A percentile compares a stretch with the other conserved stretches of the same genome.
These are phyloP conservation scores for Hypoxylon rubiginosum DNA, from an alignment of 2,329 filamentous ascomycete genomes.

Conservation along the genomic window DNA sequence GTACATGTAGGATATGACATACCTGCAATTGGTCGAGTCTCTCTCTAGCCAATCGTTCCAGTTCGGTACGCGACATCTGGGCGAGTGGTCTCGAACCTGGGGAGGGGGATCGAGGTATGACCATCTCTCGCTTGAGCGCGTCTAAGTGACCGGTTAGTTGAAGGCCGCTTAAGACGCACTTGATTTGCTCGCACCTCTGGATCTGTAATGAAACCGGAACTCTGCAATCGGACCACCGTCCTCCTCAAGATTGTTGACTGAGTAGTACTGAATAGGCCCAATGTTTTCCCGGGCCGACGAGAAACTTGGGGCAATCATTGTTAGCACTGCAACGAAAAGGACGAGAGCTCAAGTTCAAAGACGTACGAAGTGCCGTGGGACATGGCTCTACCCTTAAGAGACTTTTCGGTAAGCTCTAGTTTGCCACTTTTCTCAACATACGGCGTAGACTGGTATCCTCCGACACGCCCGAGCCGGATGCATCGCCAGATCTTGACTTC, in stretches of 20 bases:
- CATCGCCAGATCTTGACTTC: slow-evolving; percentile 39
- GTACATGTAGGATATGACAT: slow-evolving; percentile 8
- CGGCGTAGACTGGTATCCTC: no score
- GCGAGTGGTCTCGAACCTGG: slow-evolving; percentile 29
- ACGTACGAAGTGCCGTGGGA: slow-evolving; percentile 52
- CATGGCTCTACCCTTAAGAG: slow-evolving; percentile 52
- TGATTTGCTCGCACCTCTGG: slow-evolving; percentile 43
- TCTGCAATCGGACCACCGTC: slow-evolving; percentile 43
- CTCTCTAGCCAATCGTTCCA: slow-evolving; percentile 48
- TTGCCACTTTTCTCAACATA: not conserved
- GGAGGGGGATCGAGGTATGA: slow-evolving; percentile 49
- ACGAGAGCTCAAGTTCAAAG: not conserved
- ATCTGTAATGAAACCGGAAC: slow-evolving; percentile 53
- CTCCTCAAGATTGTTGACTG: slow-evolving; percentile 9
- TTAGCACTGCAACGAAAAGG: not conserved
- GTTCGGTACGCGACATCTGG: slow-evolving; percentile 43
- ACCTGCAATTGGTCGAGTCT: slow-evolving; percentile 49
- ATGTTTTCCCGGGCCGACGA: not conserved
- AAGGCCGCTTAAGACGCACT: not conserved
- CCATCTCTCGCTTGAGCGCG: slow-evolving; percentile 48
- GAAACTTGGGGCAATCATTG: slow-evolving; percentile 24
- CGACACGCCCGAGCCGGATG: no score
- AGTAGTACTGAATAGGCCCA: not conserved
- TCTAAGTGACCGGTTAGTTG: slow-evolving; percentile 37
- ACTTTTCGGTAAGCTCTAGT: slow-evolving; percentile 49